phyloP scores from a whole-genome alignment of 805 yeast genomes.

The Limtongia smithiae region DNA sequence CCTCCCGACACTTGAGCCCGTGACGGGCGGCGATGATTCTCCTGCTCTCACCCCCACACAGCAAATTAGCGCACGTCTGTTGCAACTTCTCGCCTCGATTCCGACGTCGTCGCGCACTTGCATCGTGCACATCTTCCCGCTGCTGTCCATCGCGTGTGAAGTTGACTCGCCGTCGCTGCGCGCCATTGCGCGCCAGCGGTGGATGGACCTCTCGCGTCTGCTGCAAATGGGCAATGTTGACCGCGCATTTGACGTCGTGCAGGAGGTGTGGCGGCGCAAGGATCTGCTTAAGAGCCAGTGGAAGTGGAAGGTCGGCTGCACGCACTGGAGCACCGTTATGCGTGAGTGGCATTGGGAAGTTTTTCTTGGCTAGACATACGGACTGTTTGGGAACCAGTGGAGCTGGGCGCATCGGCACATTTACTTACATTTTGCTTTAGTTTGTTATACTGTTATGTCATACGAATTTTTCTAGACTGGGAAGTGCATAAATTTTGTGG shows the following conservation, averaged over 20 bases:
- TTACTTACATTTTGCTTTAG: not conserved
- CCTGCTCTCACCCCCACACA: slow-evolving; percentile 5
- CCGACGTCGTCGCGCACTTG: slow-evolving; percentile 56
- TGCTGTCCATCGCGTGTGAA: slow-evolving; percentile 64
- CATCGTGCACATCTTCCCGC: slow-evolving; percentile 61
- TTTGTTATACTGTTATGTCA: not conserved
- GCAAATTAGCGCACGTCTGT: slow-evolving; percentile 50
- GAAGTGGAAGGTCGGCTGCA: slow-evolving; percentile 20
- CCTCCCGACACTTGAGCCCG: too few species aligned
- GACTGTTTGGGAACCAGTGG: not conserved
- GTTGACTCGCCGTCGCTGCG: slow-evolving; percentile 56
- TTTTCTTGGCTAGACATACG: slow-evolving; percentile 44
- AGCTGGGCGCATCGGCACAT: too few species aligned
- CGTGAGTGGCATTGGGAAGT: slow-evolving; percentile 77
- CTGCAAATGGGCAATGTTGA: slow-evolving; percentile 67
- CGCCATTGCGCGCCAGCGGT: slow-evolving; percentile 56
- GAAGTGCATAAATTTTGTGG: too few species aligned
- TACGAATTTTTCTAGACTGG: too few species aligned
- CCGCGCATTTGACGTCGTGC: slow-evolving; percentile 62
- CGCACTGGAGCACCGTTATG: slow-evolving; percentile 68
- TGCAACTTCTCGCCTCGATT: slow-evolving; percentile 58
- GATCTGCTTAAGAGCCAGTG: slow-evolving; percentile 20
- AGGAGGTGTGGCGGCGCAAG: slow-evolving; percentile 63
- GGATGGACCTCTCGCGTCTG: slow-evolving; percentile 51
- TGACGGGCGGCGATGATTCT: not conserved